Conservation (phyloP, 192 early-diverging fungal genomes). For the Coemansia sp. region DNA sequence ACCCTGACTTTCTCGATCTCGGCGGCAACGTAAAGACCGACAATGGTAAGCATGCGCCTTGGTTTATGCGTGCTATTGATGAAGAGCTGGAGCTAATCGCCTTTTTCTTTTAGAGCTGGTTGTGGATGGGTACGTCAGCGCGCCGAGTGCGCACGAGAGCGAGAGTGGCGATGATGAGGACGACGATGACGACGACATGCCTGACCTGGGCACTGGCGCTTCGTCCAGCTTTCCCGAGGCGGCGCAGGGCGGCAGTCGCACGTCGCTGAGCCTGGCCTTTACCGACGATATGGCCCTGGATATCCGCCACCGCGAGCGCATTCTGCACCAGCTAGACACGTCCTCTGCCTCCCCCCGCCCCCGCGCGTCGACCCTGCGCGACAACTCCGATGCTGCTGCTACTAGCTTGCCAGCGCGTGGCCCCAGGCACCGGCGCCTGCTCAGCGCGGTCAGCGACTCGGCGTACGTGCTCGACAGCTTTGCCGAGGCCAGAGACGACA, state of each 20-base stretch:
- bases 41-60: background rate
- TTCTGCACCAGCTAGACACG: constrained; percentile 15
- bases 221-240: background rate
- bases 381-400: background rate
- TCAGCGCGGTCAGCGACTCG: constrained; percentile 42
- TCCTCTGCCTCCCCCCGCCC: background rate
- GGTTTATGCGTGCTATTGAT: background rate
- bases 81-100: background rate
- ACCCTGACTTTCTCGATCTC: constrained; percentile 49
- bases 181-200: constrained; percentile 1
- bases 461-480: constrained; percentile 15
- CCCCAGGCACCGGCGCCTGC: constrained; percentile 9
- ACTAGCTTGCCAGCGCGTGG: background rate
- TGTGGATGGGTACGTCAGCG: constrained; percentile 66
- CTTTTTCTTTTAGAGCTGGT: background rate
- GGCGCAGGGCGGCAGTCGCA: background rate
- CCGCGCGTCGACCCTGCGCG: constrained; percentile 7
- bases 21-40: constrained; percentile 17
- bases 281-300: constrained; percentile 32
- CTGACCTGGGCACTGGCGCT: background rate
- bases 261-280: constrained; percentile 8
- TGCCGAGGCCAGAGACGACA: background rate
- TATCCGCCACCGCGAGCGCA: constrained; percentile 10
- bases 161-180: constrained; percentile 23
- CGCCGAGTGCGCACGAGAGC: constrained; percentile 62